Conservation (phyloP, 1,284 basidiomycete species). For the Melampsora abietis-canadensis region DNA sequence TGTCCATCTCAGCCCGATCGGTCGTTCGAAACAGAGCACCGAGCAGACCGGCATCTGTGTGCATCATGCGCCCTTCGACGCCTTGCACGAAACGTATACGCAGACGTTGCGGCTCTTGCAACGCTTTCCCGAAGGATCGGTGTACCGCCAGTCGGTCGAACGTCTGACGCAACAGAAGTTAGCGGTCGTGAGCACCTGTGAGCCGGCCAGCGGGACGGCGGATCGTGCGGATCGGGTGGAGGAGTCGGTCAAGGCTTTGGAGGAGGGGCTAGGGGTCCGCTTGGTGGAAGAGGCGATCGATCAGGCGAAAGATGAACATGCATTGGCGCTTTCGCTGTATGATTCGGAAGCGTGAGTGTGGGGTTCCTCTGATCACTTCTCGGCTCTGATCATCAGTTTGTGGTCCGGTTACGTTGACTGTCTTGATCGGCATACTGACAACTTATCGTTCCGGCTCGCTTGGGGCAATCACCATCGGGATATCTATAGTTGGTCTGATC, state of each 20-base stretch:
- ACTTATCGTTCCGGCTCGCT: no score
- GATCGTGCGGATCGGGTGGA: no score
- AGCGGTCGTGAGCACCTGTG: no score
- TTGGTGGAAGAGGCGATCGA: slow-evolving; percentile 67
- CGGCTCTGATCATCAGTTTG: no score
- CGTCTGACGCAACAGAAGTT: slow-evolving; percentile 81
- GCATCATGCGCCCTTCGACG: slow-evolving; percentile 36
- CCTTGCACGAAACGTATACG: slow-evolving; percentile 69
- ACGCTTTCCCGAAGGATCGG: slow-evolving; percentile 69
- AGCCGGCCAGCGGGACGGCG: no score
- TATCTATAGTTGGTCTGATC: slow-evolving; percentile 70
- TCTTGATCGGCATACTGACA: no score
- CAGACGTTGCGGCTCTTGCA: slow-evolving; percentile 71
- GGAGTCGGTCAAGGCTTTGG: slow-evolving; percentile 56
- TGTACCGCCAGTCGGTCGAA: slow-evolving; percentile 87
- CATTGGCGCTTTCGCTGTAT: slow-evolving; percentile 74
- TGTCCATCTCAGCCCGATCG: slow-evolving; percentile 25
- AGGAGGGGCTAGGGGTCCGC: slow-evolving; percentile 70
- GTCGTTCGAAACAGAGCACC: slow-evolving; percentile 16
- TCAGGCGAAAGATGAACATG: slow-evolving; percentile 78
- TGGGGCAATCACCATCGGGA: neutral
- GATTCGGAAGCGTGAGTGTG: slow-evolving; percentile 93
- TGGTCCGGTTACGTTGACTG: neutral
- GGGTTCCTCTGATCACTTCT: no score
- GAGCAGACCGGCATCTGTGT: slow-evolving; percentile 18